Base-by-base conservation (phyloP, 2,329 filamentous ascomycete genomes). In the Cladosporium sp. region DNA sequence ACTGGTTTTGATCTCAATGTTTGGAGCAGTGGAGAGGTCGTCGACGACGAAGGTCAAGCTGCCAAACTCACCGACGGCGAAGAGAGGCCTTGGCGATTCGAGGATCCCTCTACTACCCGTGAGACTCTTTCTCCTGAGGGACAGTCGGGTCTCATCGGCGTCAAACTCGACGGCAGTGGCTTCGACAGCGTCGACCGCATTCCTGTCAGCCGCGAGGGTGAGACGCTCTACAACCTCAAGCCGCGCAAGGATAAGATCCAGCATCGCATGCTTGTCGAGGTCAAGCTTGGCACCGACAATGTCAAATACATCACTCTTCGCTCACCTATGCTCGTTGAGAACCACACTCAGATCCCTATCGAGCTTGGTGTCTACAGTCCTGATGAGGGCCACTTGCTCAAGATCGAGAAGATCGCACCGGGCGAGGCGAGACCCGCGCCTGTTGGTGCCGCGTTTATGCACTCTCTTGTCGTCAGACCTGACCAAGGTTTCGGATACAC, bases 301-400 rank as follows among this genome's bases (percentile, higher is more conserved):
- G 91, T 99, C 80, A 99, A 99, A 81, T 96, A 96, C 76, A 96
- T 99, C 74, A 99, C 93, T 1, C 89, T 99, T 73, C 88, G 95
- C 28, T 98, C 94, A 21, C 95, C 95, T 0, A 81, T 99, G 1
- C 80, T 97, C 0, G 88, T 99, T 8, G 95, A 99, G 76, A 99
- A 99, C 78, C 91, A 95, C 68, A 99, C 95, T 0, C 92, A 99
- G 75, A 97, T 99, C 51, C 94, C 95, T 0, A 89, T 99, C 16
- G 95, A 99, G 77, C 79, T 99, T 25, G 96, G 95, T 18, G 88
- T 99, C 18, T 97, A 92, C 75, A 95, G 94, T 76, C 88, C 88
- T 0, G 87, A 92, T 67, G 90, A 97, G 65, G 93, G 93, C 0
- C 90, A 97, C 76, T 83, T 99, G 21, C 86, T 98, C 69, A 98